Evolutionary conservation across 2,329 filamentous ascomycete species (phyloP).

Genomic region (Penicillium sclerotiorum): DNA sequence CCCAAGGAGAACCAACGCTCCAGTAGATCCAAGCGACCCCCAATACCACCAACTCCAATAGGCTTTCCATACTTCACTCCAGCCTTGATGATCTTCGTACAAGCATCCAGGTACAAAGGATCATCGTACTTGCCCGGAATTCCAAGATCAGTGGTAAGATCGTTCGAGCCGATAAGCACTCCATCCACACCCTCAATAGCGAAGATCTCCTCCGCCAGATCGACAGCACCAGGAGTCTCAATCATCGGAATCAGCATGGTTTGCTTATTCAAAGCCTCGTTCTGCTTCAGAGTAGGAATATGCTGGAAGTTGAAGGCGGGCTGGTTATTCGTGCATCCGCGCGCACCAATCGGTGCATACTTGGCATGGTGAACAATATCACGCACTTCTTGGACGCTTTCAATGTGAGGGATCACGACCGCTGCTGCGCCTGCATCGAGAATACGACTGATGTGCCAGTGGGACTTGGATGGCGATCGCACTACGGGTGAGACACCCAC

Average conservation of each 20-base stretch:
- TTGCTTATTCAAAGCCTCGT: slow-evolving; percentile 37
- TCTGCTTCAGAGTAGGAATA: slow-evolving; percentile 37
- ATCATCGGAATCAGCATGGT: slow-evolving; percentile 50
- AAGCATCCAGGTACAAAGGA: slow-evolving; percentile 30
- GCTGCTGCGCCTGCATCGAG: slow-evolving; percentile 47
- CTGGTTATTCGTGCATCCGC: slow-evolving; percentile 41
- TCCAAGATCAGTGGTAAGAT: slow-evolving; percentile 48
- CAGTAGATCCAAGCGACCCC: slow-evolving; percentile 45
- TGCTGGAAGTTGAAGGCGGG: slow-evolving; percentile 40
- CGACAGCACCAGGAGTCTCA: slow-evolving; percentile 44
- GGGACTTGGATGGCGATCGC: slow-evolving; percentile 44
- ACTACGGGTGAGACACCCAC: slow-evolving; percentile 47
- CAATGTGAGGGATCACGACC: slow-evolving; percentile 47
- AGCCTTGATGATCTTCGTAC: slow-evolving; percentile 32
- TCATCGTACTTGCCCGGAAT: slow-evolving; percentile 47
- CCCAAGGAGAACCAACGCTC: slow-evolving; percentile 45
- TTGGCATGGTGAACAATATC: slow-evolving; percentile 43
- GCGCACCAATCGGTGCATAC: slow-evolving; percentile 41
- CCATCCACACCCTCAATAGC: slow-evolving; percentile 48
- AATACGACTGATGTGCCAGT: slow-evolving; percentile 42
- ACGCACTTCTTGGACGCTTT: slow-evolving; percentile 39
- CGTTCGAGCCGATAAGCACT: slow-evolving; percentile 50
- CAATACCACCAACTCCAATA: slow-evolving; percentile 40
- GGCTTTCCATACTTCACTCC: slow-evolving; percentile 16
- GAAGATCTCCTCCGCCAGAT: slow-evolving; percentile 44